Evolutionary conservation across 2,329 filamentous ascomycete genomes (phyloP).

Genomic region (Fusarium palustre): DNA sequence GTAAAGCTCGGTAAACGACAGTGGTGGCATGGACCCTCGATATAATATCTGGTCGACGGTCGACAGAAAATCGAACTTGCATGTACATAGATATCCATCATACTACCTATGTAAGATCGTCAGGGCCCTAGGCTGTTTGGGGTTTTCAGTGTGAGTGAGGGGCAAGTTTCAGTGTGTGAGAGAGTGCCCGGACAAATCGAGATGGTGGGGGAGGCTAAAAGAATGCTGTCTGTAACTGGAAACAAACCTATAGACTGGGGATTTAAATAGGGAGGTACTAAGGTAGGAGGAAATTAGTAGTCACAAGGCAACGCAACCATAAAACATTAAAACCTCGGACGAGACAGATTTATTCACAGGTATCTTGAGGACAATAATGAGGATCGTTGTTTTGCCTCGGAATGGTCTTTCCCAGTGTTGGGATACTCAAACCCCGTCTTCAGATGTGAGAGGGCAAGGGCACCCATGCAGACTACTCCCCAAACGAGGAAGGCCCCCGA

Average conservation of each 20-base stretch:
- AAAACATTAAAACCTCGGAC: slow-evolving; percentile 5
- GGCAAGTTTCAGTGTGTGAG: slow-evolving; percentile 43
- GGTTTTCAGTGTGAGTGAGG: slow-evolving; percentile 32
- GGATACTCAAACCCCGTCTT: slow-evolving; percentile 5
- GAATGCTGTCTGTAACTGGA: slow-evolving; percentile 24
- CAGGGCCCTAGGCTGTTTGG: slow-evolving; percentile 41
- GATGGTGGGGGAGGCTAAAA: slow-evolving; percentile 20
- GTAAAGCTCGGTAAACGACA: slow-evolving; percentile 14
- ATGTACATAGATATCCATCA: slow-evolving; percentile 19
- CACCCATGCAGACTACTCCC: slow-evolving; percentile 15
- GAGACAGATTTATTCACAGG: slow-evolving; percentile 1
- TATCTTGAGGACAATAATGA: background rate
- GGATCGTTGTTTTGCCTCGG: slow-evolving; percentile 25
- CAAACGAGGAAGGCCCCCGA: slow-evolving; percentile 29
- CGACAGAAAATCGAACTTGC: slow-evolving; percentile 15
- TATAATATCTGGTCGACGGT: slow-evolving; percentile 8
- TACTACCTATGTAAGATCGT: too few species aligned
- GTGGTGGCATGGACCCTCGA: slow-evolving; percentile 7
- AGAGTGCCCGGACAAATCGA: slow-evolving; percentile 14
- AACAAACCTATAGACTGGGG: background rate
- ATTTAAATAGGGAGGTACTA: background rate
- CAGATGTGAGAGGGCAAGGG: slow-evolving; percentile 10
- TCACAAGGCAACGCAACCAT: slow-evolving; percentile 13
- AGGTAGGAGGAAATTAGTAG: background rate
- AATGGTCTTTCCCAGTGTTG: slow-evolving; percentile 3